Conservation (phyloP, 257 asterid genomes). For the Craterostigma plantagineum region DNA sequence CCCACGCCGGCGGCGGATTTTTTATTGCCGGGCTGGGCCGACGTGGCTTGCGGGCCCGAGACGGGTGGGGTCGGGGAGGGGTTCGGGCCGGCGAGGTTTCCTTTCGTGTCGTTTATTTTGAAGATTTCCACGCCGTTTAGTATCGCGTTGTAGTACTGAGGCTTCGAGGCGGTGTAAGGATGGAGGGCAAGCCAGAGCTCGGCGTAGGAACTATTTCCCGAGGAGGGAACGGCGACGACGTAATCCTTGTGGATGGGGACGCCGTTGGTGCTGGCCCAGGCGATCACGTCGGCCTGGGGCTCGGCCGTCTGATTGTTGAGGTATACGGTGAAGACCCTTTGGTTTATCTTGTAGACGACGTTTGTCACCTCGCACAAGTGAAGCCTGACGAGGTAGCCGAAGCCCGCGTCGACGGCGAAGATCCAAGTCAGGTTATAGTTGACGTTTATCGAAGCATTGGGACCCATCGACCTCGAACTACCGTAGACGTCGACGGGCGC, state of each 20-base stretch:
- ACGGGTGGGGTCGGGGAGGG: slow-evolving; percentile 6
- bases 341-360: slow-evolving; percentile 16
- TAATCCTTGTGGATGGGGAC: slow-evolving; percentile 15
- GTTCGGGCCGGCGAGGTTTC: slow-evolving; percentile 14
- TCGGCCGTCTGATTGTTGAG: slow-evolving; percentile 35
- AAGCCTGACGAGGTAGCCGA: slow-evolving; percentile 39
- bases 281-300: slow-evolving; percentile 30
- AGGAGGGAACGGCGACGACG: slow-evolving; percentile 10
- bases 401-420: slow-evolving; percentile 30
- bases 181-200: slow-evolving; percentile 14
- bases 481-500: slow-evolving; percentile 35
- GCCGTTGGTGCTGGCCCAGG: slow-evolving; percentile 16
- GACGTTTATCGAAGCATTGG: slow-evolving; percentile 23
- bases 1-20: slow-evolving; percentile 9
- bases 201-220: slow-evolving; percentile 12
- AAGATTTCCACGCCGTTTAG: slow-evolving; percentile 12
- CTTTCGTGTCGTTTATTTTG: slow-evolving; percentile 7
- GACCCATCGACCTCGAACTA: slow-evolving; percentile 36
- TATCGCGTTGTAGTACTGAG: slow-evolving; percentile 10
- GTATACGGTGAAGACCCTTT: slow-evolving; percentile 30
- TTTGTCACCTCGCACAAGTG: slow-evolving; percentile 41
- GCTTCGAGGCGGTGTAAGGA: slow-evolving; percentile 7
- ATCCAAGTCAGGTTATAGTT: slow-evolving; percentile 35
- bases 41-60: neutral
- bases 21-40: no score